Conservation (phyloP, 169 alveolate species). For the Eimeria acervulina region DNA sequence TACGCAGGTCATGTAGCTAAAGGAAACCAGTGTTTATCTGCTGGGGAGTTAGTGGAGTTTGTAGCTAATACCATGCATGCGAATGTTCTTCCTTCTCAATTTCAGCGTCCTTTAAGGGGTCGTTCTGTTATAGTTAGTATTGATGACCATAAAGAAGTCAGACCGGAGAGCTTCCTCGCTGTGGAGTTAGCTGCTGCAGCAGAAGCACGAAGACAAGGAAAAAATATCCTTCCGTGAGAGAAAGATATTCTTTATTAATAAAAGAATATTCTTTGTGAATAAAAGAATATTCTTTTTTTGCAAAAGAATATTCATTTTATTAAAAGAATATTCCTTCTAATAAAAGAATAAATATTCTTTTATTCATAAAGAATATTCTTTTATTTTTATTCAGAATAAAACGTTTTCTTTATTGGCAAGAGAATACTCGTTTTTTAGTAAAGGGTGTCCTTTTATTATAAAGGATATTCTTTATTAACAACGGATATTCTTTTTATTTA, state of each 20-base stretch:
- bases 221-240: background rate
- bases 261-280: too few relatives aligned
- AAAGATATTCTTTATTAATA: background rate
- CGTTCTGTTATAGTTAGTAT: background rate
- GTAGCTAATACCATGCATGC: background rate
- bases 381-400: too few relatives aligned
- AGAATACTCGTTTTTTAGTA: too few relatives aligned
- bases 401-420: too few relatives aligned
- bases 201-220: conserved; percentile 9
- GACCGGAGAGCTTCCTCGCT: background rate
- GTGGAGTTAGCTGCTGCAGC: background rate
- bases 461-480: too few relatives aligned
- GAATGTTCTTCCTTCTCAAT: background rate
- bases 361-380: too few relatives aligned
- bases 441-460: too few relatives aligned
- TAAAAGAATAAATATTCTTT: too few relatives aligned
- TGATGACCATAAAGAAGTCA: background rate
- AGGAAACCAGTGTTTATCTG: background rate
- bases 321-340: too few relatives aligned
- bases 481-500: too few relatives aligned
- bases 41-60: background rate
- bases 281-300: too few relatives aligned
- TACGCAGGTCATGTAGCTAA: background rate
- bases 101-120: conserved; percentile 4
- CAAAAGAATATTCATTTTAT: too few relatives aligned